Evolutionary conservation across 306 rosid genomes (phyloP).

Genomic region (Hylodesmum podocarpum): DNA sequence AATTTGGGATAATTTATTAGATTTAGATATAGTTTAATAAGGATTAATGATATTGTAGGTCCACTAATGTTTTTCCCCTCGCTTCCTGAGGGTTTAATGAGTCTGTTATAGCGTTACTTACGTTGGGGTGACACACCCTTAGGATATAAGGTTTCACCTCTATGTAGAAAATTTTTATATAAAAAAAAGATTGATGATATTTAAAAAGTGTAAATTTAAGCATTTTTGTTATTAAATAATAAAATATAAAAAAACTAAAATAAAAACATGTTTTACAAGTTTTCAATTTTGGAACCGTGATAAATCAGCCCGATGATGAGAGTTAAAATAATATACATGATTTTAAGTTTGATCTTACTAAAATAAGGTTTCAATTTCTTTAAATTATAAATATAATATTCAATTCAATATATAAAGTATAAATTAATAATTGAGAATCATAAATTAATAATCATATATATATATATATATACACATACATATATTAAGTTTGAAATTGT

Average conservation of each 20-base stretch:
- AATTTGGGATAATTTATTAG: background rate
- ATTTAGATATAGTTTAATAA: background rate
- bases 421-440: background rate
- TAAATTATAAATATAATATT: background rate
- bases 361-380: background rate
- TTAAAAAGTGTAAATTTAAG: background rate
- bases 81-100: too few species aligned
- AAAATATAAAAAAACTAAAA: background rate
- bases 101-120: too few species aligned
- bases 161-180: too few species aligned
- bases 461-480: background rate
- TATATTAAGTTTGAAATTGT: background rate
- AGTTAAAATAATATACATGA: too few species aligned
- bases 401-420: background rate
- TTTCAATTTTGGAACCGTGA: too few species aligned
- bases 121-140: too few species aligned
- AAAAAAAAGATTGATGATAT: too few species aligned
- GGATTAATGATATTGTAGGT: too few species aligned
- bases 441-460: background rate
- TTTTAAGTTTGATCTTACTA: too few species aligned
- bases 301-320: too few species aligned
- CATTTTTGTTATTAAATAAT: background rate
- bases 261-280: background rate
- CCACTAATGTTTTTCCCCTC: too few species aligned
- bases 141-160: too few species aligned